A percentile compares a stretch with the other conserved stretches of the same genome.
phyloP scores from a whole-genome alignment of 169 alveolate genomes.

The Plasmodium fragile region DNA sequence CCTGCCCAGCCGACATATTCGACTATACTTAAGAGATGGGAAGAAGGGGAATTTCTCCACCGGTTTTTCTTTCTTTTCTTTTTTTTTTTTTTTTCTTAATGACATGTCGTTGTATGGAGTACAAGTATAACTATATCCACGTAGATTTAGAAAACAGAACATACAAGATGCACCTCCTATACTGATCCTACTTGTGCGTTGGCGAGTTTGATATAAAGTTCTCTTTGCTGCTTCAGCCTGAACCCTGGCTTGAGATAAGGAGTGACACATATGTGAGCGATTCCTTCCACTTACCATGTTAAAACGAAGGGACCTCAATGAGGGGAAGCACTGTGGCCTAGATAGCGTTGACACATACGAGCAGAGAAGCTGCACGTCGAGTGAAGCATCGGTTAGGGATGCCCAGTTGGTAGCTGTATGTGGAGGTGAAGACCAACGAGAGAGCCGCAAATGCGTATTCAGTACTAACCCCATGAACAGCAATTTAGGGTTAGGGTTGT shows the following conservation, averaged over 20 bases:
- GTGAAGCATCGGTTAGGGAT: background rate
- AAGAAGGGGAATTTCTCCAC: background rate
- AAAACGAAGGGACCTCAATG: slow-evolving; percentile 1
- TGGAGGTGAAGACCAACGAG: background rate
- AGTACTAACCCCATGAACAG: background rate
- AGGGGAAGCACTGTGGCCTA: background rate
- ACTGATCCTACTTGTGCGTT: background rate
- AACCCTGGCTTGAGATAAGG: background rate
- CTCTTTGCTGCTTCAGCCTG: background rate
- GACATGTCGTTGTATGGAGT: background rate
- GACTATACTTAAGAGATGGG: background rate
- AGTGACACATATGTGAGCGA: background rate
- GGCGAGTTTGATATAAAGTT: background rate
- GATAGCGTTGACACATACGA: background rate
- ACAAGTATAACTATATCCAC: background rate
- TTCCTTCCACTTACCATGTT: background rate
- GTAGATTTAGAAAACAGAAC: background rate
- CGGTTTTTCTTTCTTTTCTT: background rate
- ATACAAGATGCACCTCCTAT: background rate
- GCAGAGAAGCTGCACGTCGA: background rate
- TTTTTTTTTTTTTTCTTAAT: background rate
- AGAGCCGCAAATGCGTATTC: background rate
- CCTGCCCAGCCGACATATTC: background rate
- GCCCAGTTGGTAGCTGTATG: background rate
- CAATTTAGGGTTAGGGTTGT: background rate